These are phyloP conservation scores for Claviceps sp. DNA, from an alignment of 2,329 filamentous ascomycete genomes.

Conservation along the genomic window DNA sequence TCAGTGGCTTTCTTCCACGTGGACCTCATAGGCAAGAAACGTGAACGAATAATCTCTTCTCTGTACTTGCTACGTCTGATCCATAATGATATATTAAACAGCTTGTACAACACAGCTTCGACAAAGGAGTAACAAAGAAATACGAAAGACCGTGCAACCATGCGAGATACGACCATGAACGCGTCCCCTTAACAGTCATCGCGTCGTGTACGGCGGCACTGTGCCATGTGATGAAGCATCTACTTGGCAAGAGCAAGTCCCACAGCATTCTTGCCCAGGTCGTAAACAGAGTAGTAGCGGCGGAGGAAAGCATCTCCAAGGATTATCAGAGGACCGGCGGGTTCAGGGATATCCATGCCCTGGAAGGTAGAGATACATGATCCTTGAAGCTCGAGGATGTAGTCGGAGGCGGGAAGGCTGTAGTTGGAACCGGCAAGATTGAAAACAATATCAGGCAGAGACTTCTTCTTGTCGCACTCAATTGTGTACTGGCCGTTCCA, in stretches of 20 bases:
- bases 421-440: slow-evolving; percentile 86
- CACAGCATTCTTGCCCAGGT: slow-evolving; percentile 78
- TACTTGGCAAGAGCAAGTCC: slow-evolving; percentile 72
- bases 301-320: slow-evolving; percentile 79
- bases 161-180: neutral
- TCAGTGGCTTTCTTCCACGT: neutral
- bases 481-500: slow-evolving; percentile 95
- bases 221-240: neutral
- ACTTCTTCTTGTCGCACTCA: slow-evolving; percentile 72
- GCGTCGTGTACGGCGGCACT: neutral
- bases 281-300: slow-evolving; percentile 91
- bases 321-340: slow-evolving; percentile 83
- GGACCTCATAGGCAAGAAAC: neutral
- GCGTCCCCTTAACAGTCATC: neutral
- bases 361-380: slow-evolving; percentile 97
- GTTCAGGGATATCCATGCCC: slow-evolving; percentile 85
- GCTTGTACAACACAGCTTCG: neutral
- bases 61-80: neutral
- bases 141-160: neutral
- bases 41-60: slow-evolving; percentile 11
- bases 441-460: slow-evolving; percentile 84
- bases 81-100: neutral
- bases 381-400: slow-evolving; percentile 89
- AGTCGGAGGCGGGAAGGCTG: slow-evolving; percentile 77
- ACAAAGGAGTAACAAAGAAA: neutral